A percentile compares a stretch with the other conserved stretches of the same genome.
These are phyloP conservation scores for Nannizzia gypsea DNA, from an alignment of 2,329 filamentous ascomycete species.

Conservation along the genomic window DNA sequence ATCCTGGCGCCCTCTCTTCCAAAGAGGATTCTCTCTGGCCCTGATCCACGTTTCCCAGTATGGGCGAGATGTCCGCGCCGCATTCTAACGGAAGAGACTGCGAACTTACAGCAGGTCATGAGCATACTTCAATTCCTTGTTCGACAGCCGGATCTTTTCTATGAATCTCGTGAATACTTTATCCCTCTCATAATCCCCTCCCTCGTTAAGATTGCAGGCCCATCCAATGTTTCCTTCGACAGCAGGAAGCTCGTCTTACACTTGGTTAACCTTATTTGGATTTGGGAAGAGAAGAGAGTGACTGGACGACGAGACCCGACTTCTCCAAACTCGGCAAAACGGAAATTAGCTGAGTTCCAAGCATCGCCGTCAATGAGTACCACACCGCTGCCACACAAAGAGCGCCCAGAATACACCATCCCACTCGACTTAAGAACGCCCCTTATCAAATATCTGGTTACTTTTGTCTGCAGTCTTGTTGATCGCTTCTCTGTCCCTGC, in stretches of 20 bases:
- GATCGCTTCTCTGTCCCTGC: constrained; percentile 73
- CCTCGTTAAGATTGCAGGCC: constrained; percentile 70
- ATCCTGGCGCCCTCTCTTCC: constrained; percentile 89
- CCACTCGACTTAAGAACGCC: constrained; percentile 56
- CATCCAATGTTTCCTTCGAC: constrained; percentile 65
- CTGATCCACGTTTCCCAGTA: constrained; percentile 61
- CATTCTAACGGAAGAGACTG: constrained; percentile 84
- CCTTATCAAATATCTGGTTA: constrained; percentile 88
- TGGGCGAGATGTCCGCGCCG: constrained; percentile 87
- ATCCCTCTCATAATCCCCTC: constrained; percentile 78
- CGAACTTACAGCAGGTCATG: constrained; percentile 89
- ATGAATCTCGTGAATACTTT: constrained; percentile 86
- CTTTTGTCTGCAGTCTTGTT: constrained; percentile 81
- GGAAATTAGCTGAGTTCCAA: constrained; percentile 58
- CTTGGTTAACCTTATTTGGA: constrained; percentile 80
- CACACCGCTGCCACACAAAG: constrained; percentile 37
- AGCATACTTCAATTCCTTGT: constrained; percentile 97
- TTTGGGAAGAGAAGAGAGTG: constrained; percentile 79
- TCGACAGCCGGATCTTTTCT: constrained; percentile 83
- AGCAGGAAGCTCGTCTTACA: constrained; percentile 84
- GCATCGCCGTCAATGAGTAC: constrained; percentile 36
- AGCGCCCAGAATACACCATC: constrained; percentile 56
- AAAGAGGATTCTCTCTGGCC: constrained; percentile 53
- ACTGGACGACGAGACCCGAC: constrained; percentile 39
- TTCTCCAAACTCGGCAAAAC: constrained; percentile 63